A percentile compares a stretch with the other conserved stretches of the same genome.
Conservation (phyloP, 805 yeast species). For the Candida takata region DNA sequence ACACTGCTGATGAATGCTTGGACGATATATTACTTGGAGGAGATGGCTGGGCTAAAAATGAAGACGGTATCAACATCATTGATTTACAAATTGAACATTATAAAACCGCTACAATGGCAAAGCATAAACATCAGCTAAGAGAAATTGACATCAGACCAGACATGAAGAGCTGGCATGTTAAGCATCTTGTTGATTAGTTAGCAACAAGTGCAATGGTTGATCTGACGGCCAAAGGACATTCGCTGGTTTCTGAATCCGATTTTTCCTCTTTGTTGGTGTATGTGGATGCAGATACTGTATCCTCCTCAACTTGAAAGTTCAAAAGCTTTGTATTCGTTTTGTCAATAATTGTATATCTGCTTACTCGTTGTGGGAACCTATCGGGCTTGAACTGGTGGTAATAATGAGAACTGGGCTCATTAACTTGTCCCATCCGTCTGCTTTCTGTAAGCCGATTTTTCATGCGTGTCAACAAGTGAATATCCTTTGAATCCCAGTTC, state of each 20-base stretch:
- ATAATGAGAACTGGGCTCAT: background rate
- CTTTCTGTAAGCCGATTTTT: slow-evolving; percentile 5
- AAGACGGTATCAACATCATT: slow-evolving; percentile 34
- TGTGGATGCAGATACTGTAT: too few species aligned
- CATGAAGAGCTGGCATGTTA: slow-evolving; percentile 35
- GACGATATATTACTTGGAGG: slow-evolving; percentile 71
- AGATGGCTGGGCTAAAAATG: slow-evolving; percentile 55
- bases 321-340: too few species aligned
- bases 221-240: too few species aligned
- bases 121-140: slow-evolving; percentile 4
- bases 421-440: too few species aligned
- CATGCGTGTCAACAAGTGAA: slow-evolving; percentile 2
- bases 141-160: slow-evolving; percentile 29
- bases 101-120: background rate
- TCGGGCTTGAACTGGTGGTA: background rate
- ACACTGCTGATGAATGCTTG: slow-evolving; percentile 63
- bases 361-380: background rate
- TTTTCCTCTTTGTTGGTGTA: too few species aligned
- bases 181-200: slow-evolving; percentile 4
- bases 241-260: too few species aligned
- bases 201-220: background rate
- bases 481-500: slow-evolving; percentile 1
- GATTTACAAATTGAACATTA: slow-evolving; percentile 25
- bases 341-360: too few species aligned
- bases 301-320: too few species aligned